These are phyloP conservation scores for Pichia cactophila DNA, from an alignment of 1,139 yeast genomes.

Conservation along the genomic window DNA sequence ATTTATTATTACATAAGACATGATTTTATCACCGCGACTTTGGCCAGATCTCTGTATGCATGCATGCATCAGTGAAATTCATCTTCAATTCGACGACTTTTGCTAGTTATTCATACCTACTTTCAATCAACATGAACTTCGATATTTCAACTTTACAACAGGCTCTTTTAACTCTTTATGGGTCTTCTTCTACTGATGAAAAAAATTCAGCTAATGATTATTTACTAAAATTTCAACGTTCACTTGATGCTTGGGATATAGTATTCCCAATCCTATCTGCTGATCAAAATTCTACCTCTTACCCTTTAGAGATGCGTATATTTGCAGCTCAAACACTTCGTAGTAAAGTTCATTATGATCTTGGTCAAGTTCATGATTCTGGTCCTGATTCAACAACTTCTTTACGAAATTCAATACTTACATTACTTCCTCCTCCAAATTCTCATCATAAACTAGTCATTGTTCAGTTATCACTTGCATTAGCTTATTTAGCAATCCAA, in stretches of 20 bases:
- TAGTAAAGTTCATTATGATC: slow-evolving; percentile 76
- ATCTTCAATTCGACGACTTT: not conserved
- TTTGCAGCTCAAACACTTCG: slow-evolving; percentile 90
- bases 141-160: slow-evolving; percentile 23
- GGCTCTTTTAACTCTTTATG: slow-evolving; percentile 61
- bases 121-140: slow-evolving; percentile 1
- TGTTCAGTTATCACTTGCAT: slow-evolving; percentile 72
- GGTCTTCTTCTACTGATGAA: slow-evolving; percentile 34
- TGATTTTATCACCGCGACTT: no score
- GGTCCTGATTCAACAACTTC: slow-evolving; percentile 32
- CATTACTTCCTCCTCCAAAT: slow-evolving; percentile 35
- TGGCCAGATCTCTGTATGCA: no score
- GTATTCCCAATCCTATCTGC: slow-evolving; percentile 27
- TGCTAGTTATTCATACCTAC: not conserved
- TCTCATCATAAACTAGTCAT: slow-evolving; percentile 46
- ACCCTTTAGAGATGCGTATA: slow-evolving; percentile 47
- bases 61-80: no score
- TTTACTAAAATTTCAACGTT: slow-evolving; percentile 77
- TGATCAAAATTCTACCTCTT: slow-evolving; percentile 1
- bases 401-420: slow-evolving; percentile 56
- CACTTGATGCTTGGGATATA: slow-evolving; percentile 60
- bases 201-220: slow-evolving; percentile 58
- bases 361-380: slow-evolving; percentile 57
- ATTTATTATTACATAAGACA: no score
- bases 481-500: slow-evolving; percentile 79